Evolutionary conservation across 2,329 filamentous ascomycete genomes (phyloP).

Genomic region (Phaeomoniella chlamydospora): DNA sequence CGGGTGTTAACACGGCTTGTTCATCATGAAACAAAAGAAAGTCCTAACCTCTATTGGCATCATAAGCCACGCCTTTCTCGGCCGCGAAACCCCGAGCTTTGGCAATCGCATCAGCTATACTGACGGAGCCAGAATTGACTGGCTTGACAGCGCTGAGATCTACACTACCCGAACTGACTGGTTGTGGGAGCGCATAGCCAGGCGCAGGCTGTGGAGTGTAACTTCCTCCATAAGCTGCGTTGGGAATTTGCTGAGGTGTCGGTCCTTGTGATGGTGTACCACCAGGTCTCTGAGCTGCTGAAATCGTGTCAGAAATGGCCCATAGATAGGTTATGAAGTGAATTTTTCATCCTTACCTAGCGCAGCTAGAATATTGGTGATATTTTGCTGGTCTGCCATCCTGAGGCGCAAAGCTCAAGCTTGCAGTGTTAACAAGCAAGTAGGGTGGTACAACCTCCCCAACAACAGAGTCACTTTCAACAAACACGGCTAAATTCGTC

Average conservation of each 20-base stretch:
- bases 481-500: no score
- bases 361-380: conserved; percentile 36
- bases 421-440: no score
- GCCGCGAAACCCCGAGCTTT: conserved; percentile 71
- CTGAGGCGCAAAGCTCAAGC: neutral
- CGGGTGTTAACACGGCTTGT: no score
- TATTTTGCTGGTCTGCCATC: conserved; percentile 33
- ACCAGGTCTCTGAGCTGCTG: conserved; percentile 34
- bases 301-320: conserved; percentile 1
- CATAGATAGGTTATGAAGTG: conserved; percentile 8
- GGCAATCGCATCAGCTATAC: conserved; percentile 69
- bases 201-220: conserved; percentile 25
- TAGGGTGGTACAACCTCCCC: no score
- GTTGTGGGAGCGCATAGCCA: conserved; percentile 25
- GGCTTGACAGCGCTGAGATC: conserved; percentile 71
- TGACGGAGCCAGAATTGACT: conserved; percentile 65
- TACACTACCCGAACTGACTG: conserved; percentile 50
- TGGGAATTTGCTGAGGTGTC: conserved; percentile 17
- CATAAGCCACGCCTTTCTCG: conserved; percentile 53
- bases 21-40: no score
- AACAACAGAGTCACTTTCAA: no score
- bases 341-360: conserved; percentile 29
- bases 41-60: conserved; percentile 19
- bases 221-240: conserved; percentile 22
- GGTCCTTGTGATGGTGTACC: conserved; percentile 29